A percentile compares a stretch with the other conserved stretches of the same genome.
These are phyloP conservation scores for Pythium oligandrum DNA, from an alignment of 352 stramenopile species.

Conservation along the genomic window DNA sequence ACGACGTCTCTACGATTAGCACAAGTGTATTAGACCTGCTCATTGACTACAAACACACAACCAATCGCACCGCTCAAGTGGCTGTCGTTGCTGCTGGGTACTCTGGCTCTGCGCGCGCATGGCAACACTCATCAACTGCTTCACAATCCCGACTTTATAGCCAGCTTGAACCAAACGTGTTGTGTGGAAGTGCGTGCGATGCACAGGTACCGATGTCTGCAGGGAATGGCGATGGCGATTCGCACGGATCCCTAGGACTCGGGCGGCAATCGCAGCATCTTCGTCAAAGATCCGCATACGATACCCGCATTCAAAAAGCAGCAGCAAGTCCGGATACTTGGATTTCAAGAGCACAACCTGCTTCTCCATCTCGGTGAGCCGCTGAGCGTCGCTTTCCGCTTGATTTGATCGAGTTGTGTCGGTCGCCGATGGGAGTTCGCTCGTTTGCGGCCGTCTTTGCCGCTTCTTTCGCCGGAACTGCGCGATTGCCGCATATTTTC, in stretches of 20 bases:
- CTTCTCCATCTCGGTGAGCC: slow-evolving; percentile 67
- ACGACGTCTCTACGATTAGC: slow-evolving; percentile 24
- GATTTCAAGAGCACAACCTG: slow-evolving; percentile 57
- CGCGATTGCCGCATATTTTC: no score
- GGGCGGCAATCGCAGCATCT: slow-evolving; percentile 48
- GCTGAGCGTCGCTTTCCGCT: neutral
- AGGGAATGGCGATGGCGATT: slow-evolving; percentile 33
- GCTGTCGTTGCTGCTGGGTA: slow-evolving; percentile 13
- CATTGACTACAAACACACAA: slow-evolving; percentile 3
- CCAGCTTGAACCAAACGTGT: slow-evolving; percentile 37
- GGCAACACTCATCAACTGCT: slow-evolving; percentile 46
- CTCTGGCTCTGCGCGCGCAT: slow-evolving; percentile 6
- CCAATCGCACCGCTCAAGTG: slow-evolving; percentile 32
- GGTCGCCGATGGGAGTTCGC: no score
- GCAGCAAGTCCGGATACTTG: slow-evolving; percentile 34
- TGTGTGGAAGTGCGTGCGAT: slow-evolving; percentile 33
- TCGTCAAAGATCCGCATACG: slow-evolving; percentile 72
- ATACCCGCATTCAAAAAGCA: slow-evolving; percentile 82
- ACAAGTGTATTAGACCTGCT: neutral
- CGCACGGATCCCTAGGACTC: slow-evolving; percentile 33
- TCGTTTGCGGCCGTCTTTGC: no score
- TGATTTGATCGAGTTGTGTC: neutral
- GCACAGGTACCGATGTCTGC: slow-evolving; percentile 45
- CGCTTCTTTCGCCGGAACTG: no score
- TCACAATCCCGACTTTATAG: slow-evolving; percentile 63